Base-by-base conservation (phyloP, 306 rosid species). In the Vachellia collinsii region DNA sequence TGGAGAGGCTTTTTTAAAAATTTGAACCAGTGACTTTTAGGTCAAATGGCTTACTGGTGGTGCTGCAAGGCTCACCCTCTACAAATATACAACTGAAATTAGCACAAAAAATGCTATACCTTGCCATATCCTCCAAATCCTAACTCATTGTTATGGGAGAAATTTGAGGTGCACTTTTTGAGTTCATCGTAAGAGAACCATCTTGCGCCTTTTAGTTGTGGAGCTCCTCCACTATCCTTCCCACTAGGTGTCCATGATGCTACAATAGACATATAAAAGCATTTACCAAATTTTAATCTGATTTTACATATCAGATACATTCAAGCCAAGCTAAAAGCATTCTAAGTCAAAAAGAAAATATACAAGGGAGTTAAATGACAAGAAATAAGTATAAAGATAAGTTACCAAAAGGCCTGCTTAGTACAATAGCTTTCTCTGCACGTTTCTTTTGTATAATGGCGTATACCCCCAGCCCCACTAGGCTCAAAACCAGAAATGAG, bases 201-300 rank as follows among this genome's bases (percentile, higher is more conserved):
- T 86, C 98, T 92, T 65, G 98, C 98, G 80, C 98, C 99, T 87
- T 95, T 95, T 67, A 95, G 89, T 65, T 95, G 99, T 23, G 99
- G 98, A 76, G 97, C 97, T 70, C 99, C 94, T 50, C 92, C 97
- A 83, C 96, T 95, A 77, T 95, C 98, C 20, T 91, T 87, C 48
- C 97, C 97, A 63, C 94, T 93, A 62, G 98, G 92, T 83, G 88
- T 93, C 99, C 99, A 95, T 11, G 99, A 93, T 79, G 98, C 98
- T 95, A 82, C 23, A 83, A 79, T 17, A 47, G 13, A 11, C 50
- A 78, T 16, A 13, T 3, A 54, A 43, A 39, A 39, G 20, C 4
- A 5, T 17, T 54, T 8, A n/a, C 64, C 25, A 1, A 58, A 20
- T 6, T 22, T 8, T 20, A 22, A 11, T 20, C 12, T 56, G 19